Percentiles rank a stretch among this genome's conserved stretches.
These are phyloP conservation scores for Papiliotrema fonsecae DNA, from an alignment of 1,284 basidiomycete genomes.

Conservation along the genomic window DNA sequence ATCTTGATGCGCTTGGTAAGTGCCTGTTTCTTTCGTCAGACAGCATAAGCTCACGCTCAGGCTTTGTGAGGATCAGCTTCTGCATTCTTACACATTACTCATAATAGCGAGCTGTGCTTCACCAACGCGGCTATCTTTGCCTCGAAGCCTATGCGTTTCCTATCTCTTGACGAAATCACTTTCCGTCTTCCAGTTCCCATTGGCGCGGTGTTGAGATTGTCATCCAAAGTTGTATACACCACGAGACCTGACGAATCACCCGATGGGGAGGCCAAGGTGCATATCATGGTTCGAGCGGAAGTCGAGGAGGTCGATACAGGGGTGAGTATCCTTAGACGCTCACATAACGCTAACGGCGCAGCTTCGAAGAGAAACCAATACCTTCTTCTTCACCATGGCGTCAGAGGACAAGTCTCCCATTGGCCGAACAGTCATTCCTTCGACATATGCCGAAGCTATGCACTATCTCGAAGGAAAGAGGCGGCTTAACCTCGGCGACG, in stretches of 20 bases:
- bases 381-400: constrained; percentile 51
- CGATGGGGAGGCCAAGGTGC: constrained; percentile 50
- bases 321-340: constrained; percentile 42
- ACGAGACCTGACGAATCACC: constrained; percentile 29
- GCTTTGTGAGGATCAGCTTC: constrained; percentile 19
- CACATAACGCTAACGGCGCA: constrained; percentile 5
- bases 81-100: not conserved
- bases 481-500: constrained; percentile 46
- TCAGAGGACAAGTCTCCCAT: constrained; percentile 45
- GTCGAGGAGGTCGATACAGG: constrained; percentile 71
- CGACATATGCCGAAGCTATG: constrained; percentile 63
- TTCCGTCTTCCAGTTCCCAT: constrained; percentile 77
- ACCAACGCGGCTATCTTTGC: constrained; percentile 68
- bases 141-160: constrained; percentile 62
- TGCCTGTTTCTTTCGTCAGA: not conserved
- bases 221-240: constrained; percentile 57
- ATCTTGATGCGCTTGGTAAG: constrained; percentile 60
- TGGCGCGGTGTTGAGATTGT: constrained; percentile 68
- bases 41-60: constrained; percentile 6
- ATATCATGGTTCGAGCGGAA: constrained; percentile 68
- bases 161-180: constrained; percentile 70
- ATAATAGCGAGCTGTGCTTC: constrained; percentile 60
- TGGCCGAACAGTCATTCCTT: constrained; percentile 59
- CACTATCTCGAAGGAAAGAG: constrained; percentile 71
- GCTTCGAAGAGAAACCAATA: constrained; percentile 44